These are phyloP conservation scores for Phyllosticta citribraziliensis DNA, from an alignment of 2,329 filamentous ascomycete genomes.

Conservation along the genomic window DNA sequence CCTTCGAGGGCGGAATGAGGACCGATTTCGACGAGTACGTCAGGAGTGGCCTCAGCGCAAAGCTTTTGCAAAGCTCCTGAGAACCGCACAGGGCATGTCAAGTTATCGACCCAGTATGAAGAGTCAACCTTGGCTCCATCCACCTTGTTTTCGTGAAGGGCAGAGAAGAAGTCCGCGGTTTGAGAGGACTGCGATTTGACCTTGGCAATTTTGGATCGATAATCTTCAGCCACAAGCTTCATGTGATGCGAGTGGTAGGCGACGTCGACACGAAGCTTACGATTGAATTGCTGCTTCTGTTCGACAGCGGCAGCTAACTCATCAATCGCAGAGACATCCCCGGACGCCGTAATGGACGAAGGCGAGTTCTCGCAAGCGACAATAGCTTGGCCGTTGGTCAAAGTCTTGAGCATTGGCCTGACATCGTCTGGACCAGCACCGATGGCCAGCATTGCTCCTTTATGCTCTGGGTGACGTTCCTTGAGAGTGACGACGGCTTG, in stretches of 20 bases:
- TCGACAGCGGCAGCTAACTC: constrained; percentile 23
- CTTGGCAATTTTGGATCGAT: constrained; percentile 11
- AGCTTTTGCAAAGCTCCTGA: constrained; percentile 14
- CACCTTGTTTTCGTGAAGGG: neutral
- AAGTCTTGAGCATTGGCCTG: neutral
- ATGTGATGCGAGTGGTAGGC: constrained; percentile 40
- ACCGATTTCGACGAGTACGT: constrained; percentile 19
- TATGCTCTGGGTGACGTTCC: neutral
- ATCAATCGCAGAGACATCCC: constrained; percentile 29
- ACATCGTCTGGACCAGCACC: constrained; percentile 1
- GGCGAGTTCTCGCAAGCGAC: constrained; percentile 31
- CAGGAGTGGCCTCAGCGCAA: neutral
- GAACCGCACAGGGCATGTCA: constrained; percentile 29
- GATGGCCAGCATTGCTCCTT: constrained; percentile 7
- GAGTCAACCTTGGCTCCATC: neutral
- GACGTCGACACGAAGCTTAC: constrained; percentile 31
- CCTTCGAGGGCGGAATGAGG: constrained; percentile 22
- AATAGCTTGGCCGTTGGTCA: constrained; percentile 1
- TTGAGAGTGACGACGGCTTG: constrained; percentile 4
- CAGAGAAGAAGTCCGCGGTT: constrained; percentile 7
- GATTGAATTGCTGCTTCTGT: constrained; percentile 28
- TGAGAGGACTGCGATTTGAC: neutral
- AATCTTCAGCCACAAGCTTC: constrained; percentile 21
- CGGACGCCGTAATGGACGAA: constrained; percentile 35
- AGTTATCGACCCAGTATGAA: constrained; percentile 31